Evolutionary conservation across 768 basidiomycete genomes (phyloP).

Genomic region (Lactifluus volemus): DNA sequence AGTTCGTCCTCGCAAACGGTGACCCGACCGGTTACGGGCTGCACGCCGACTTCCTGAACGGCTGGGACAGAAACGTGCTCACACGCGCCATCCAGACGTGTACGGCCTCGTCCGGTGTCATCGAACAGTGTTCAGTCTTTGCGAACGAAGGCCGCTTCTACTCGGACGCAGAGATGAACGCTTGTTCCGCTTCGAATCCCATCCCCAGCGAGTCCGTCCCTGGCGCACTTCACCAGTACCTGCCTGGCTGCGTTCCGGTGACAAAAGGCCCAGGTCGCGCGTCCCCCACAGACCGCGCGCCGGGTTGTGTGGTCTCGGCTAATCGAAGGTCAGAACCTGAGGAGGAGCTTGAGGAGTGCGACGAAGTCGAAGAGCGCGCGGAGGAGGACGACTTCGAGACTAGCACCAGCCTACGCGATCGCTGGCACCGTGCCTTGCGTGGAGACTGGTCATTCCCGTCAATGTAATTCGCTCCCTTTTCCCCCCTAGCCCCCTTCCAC

Average conservation of each 20-base stretch:
- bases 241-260: conserved; percentile 12
- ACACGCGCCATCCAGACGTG: conserved; percentile 30
- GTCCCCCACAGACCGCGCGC: background rate
- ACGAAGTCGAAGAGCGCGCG: background rate
- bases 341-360: background rate
- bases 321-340: conserved; percentile 1
- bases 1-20: conserved; percentile 34
- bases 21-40: conserved; percentile 38
- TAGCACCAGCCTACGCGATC: background rate
- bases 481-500: background rate
- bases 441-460: background rate
- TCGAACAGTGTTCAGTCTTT: conserved; percentile 11
- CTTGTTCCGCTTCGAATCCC: conserved; percentile 2
- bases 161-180: background rate
- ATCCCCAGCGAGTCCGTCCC: background rate
- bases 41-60: conserved; percentile 32
- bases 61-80: conserved; percentile 36
- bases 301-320: background rate
- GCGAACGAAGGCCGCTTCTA: background rate
- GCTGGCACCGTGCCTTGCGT: conserved; percentile 12
- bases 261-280: conserved; percentile 4
- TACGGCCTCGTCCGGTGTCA: conserved; percentile 9
- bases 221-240: background rate
- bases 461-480: background rate
- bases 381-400: background rate